Conservation (phyloP, 371 early-diverging fungal species). For the Mortierella sp. region DNA sequence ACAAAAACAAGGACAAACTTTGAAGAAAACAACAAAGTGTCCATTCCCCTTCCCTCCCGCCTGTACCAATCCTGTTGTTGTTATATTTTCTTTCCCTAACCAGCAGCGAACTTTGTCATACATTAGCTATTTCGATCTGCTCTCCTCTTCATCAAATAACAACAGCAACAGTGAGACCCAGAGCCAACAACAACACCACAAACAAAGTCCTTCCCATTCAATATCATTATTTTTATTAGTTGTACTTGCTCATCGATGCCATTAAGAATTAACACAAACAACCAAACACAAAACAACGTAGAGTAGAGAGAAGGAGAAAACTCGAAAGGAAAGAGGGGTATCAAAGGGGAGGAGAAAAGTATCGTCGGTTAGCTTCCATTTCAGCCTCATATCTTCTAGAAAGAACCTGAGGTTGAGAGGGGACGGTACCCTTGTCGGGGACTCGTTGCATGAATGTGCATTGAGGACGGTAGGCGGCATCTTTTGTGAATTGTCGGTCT, state of each 20-base stretch:
- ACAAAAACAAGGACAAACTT: not conserved
- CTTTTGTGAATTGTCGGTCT: constrained; percentile 3
- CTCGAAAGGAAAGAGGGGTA: not conserved
- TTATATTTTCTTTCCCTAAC: not conserved
- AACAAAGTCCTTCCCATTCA: not conserved
- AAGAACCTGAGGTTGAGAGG: not conserved
- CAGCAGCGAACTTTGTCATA: not conserved
- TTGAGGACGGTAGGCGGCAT: constrained; percentile 16
- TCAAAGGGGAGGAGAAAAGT: not conserved
- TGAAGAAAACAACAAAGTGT: not conserved
- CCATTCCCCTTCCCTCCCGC: not conserved
- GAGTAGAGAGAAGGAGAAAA: not conserved
- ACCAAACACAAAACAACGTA: not conserved
- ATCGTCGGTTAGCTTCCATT: not conserved
- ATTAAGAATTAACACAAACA: not conserved
- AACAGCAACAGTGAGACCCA: not conserved
- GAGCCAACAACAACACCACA: not conserved
- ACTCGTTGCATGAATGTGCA: constrained; percentile 10
- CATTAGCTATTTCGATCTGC: not conserved
- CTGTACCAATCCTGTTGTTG: not conserved
- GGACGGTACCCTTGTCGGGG: not conserved
- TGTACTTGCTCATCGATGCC: not conserved
- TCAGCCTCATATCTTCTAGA: constrained; percentile 2
- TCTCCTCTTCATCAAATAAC: not conserved
- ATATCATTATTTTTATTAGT: not conserved